These are phyloP conservation scores for Hypoxylon sp. DNA, from an alignment of 2,329 filamentous ascomycete genomes.

Conservation along the genomic window DNA sequence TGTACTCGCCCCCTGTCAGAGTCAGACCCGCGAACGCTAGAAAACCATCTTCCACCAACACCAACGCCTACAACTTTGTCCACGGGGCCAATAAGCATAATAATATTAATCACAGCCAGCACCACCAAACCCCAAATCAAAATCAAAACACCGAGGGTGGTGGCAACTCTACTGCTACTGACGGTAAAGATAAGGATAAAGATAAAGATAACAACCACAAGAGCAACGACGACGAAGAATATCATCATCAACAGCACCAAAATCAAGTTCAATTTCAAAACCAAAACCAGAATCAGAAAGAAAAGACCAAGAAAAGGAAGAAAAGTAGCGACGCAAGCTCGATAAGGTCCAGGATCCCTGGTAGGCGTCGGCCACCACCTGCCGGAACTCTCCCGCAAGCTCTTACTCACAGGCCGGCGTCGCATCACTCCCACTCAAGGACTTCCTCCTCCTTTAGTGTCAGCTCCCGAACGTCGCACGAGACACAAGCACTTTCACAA, in stretches of 20 bases:
- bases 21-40: slow-evolving; percentile 43
- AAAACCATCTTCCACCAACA: slow-evolving; percentile 38
- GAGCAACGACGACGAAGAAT: slow-evolving; percentile 24
- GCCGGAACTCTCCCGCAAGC: slow-evolving; percentile 40
- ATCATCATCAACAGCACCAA: slow-evolving; percentile 20
- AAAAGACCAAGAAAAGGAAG: slow-evolving; percentile 37
- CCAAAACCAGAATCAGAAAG: slow-evolving; percentile 27
- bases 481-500: slow-evolving; percentile 37
- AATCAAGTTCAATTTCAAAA: slow-evolving; percentile 15
- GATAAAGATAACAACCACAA: slow-evolving; percentile 17
- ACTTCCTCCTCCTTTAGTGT: slow-evolving; percentile 45
- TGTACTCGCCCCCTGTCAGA: slow-evolving; percentile 48
- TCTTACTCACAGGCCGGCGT: slow-evolving; percentile 40
- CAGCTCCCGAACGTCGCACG: slow-evolving; percentile 47
- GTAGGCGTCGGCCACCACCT: slow-evolving; percentile 47
- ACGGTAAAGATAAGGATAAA: slow-evolving; percentile 17
- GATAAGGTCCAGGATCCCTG: slow-evolving; percentile 47
- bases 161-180: neutral
- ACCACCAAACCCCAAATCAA: slow-evolving; percentile 23
- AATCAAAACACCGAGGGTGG: slow-evolving; percentile 4
- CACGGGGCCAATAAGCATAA: slow-evolving; percentile 38
- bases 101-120: slow-evolving; percentile 28
- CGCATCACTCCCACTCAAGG: slow-evolving; percentile 42
- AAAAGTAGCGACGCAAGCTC: slow-evolving; percentile 35
- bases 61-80: slow-evolving; percentile 33